Conservation (phyloP, 148 eudicot genomes). For the Arctostaphylos glauca region DNA sequence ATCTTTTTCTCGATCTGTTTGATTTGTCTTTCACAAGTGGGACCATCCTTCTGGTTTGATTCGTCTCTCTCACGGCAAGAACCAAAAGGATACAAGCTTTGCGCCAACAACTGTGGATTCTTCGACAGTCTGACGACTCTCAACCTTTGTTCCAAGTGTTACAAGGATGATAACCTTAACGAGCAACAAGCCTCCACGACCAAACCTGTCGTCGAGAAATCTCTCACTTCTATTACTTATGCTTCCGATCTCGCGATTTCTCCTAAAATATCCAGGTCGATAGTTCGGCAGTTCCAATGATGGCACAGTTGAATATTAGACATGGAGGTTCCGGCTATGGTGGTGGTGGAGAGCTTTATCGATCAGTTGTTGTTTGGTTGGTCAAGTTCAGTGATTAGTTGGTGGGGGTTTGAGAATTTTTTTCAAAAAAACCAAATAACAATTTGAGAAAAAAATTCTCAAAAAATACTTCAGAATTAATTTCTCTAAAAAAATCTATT, state of each 20-base stretch:
- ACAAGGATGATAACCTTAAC: constrained; percentile 27
- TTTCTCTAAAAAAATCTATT: too few species aligned
- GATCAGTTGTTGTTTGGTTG: neutral
- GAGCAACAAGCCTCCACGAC: constrained; percentile 20
- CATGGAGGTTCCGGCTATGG: neutral
- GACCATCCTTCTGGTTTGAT: too few species aligned
- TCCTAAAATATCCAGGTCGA: neutral
- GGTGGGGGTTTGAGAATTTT: neutral
- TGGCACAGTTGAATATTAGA: neutral
- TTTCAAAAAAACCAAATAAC: too few species aligned
- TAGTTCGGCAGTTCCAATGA: neutral
- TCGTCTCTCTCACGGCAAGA: neutral
- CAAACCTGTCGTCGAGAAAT: constrained; percentile 21
- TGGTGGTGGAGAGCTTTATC: neutral
- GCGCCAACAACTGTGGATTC: constrained; percentile 51
- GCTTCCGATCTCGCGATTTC: neutral
- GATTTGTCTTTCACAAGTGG: neutral
- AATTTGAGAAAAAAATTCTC: too few species aligned
- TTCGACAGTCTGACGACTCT: constrained; percentile 37
- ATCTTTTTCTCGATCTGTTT: neutral
- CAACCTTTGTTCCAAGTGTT: constrained; percentile 46
- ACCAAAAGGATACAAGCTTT: constrained; percentile 23
- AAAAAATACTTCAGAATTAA: too few species aligned
- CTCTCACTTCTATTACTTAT: neutral
- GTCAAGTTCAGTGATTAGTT: neutral